Percentiles rank a stretch among this genome's conserved stretches.
Evolutionary conservation across 176 grass and related monocot species (phyloP).

Genomic region (Phragmites australis): DNA sequence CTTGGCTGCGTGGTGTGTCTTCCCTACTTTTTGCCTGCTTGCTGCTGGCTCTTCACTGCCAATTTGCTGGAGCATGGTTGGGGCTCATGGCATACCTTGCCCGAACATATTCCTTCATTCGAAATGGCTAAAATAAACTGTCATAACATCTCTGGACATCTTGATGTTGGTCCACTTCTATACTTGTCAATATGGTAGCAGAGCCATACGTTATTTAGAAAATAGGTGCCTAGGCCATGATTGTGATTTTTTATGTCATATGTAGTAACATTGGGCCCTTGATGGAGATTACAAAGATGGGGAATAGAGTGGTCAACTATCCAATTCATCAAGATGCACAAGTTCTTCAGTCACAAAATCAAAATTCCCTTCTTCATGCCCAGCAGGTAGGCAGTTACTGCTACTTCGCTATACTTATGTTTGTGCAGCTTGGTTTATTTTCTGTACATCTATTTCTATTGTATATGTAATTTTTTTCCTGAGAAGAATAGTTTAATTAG

Average conservation of each 20-base stretch:
- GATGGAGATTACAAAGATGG: constrained; percentile 72
- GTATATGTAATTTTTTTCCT: background rate
- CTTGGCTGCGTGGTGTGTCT: background rate
- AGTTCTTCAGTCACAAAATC: constrained; percentile 59
- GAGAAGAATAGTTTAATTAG: background rate
- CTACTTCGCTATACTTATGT: constrained; percentile 24
- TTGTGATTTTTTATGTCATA: constrained; percentile 46
- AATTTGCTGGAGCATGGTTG: background rate
- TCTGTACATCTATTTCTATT: constrained; percentile 24
- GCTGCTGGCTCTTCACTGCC: background rate
- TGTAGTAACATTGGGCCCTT: constrained; percentile 71
- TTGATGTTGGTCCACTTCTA: constrained; percentile 16
- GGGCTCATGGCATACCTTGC: background rate
- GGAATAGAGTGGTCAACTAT: constrained; percentile 57
- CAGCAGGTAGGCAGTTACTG: constrained; percentile 58
- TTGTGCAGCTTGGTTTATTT: constrained; percentile 4
- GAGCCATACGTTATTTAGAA: constrained; percentile 9
- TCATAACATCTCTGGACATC: constrained; percentile 28
- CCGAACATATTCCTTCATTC: background rate
- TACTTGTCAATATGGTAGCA: constrained; percentile 2
- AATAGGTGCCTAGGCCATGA: constrained; percentile 5
- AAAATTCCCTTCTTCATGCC: constrained; percentile 68
- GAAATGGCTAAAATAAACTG: constrained; percentile 7
- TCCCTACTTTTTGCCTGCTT: background rate
- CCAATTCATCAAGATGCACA: constrained; percentile 76